phyloP scores from a whole-genome alignment of 2,329 filamentous ascomycete genomes.

The Setomelanomma holmii region DNA sequence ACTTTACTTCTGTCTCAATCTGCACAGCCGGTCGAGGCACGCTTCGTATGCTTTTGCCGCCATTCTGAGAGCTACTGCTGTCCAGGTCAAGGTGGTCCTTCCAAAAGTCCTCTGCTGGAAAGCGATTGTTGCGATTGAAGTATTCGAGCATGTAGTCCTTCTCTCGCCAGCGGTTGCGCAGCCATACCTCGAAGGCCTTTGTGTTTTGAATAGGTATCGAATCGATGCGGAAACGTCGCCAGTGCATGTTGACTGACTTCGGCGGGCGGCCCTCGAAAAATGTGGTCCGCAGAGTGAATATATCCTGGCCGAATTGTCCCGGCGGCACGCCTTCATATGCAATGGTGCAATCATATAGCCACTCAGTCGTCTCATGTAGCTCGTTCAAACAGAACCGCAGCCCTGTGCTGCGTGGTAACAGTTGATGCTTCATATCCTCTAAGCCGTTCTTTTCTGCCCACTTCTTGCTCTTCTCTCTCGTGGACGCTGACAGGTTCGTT shows the following conservation, averaged over 20 bases:
- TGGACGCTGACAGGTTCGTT: conserved; percentile 78
- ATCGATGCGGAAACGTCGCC: conserved; percentile 81
- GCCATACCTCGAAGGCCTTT: conserved; percentile 81
- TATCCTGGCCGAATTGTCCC: conserved; percentile 82
- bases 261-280: conserved; percentile 89
- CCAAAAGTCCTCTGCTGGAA: conserved; percentile 71
- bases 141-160: conserved; percentile 90
- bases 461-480: conserved; percentile 70
- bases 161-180: conserved; percentile 85
- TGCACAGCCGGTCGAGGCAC: conserved; percentile 48
- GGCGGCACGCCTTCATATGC: conserved; percentile 87
- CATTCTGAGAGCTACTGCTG: conserved; percentile 38
- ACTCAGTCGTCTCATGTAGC: conserved; percentile 76
- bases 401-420: conserved; percentile 82
- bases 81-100: conserved; percentile 50
- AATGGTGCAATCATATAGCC: conserved; percentile 91
- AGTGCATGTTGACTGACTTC: conserved; percentile 96
- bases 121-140: conserved; percentile 75
- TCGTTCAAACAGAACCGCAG: conserved; percentile 81
- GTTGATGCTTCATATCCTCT: conserved; percentile 74
- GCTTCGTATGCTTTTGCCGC: conserved; percentile 43
- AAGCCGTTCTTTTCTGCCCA: conserved; percentile 81
- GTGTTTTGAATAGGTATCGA: conserved; percentile 81
- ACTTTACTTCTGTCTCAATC: conserved; percentile 59
- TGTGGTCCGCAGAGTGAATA: conserved; percentile 84